These are phyloP conservation scores for Calocybe cyanea DNA, from an alignment of 768 basidiomycete species.

Conservation along the genomic window DNA sequence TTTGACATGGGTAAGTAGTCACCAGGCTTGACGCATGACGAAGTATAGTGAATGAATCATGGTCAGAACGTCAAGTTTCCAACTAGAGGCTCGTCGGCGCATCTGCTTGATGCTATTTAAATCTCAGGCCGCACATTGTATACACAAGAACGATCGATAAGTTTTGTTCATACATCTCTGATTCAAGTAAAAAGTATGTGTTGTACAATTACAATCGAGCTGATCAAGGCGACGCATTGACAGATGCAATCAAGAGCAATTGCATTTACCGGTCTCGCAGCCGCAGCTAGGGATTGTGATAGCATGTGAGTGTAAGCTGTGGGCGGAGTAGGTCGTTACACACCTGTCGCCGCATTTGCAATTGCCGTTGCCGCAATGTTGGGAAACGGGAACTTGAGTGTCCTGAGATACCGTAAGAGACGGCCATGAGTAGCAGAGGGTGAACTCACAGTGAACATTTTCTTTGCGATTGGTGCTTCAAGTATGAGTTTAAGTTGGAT, in stretches of 20 bases:
- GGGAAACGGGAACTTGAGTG: constrained; percentile 37
- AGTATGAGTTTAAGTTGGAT: not conserved
- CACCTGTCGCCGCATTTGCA: constrained; percentile 55
- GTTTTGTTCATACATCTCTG: no score
- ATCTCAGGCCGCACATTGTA: no score
- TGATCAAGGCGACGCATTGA: no score
- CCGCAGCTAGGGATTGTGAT: constrained; percentile 38
- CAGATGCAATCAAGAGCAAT: constrained; percentile 40
- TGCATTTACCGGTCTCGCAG: constrained; percentile 63
- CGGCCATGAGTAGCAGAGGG: constrained; percentile 1
- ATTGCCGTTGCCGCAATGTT: constrained; percentile 41
- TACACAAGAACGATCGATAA: no score
- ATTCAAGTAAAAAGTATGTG: no score
- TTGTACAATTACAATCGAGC: no score
- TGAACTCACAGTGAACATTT: constrained; percentile 40
- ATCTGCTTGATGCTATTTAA: no score
- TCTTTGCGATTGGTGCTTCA: not conserved
- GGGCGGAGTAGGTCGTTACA: constrained; percentile 8
- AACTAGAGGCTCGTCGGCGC: no score
- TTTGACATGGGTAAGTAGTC: constrained; percentile 57
- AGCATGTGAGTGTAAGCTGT: not conserved
- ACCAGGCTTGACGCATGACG: no score
- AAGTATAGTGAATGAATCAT: no score
- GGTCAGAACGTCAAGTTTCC: no score
- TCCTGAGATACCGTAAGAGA: constrained; percentile 19